Conservation (phyloP, 208 protist genomes). For the Crithidia expoeki region DNA sequence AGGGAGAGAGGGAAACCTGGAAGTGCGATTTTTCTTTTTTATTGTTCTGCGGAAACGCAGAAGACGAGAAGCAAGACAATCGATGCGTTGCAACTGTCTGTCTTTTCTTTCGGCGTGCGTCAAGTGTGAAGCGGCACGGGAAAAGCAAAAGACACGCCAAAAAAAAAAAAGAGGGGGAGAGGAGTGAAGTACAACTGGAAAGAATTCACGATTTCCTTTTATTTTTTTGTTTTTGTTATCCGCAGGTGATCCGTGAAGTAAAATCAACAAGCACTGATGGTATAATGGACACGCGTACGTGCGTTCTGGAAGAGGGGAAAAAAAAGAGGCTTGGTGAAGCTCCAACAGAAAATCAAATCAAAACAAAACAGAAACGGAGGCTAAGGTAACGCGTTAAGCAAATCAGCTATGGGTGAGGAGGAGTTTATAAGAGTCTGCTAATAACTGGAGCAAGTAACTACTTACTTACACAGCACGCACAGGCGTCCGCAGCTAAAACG, state of each 20-base stretch:
- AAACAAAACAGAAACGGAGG: not conserved
- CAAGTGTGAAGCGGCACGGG: not conserved
- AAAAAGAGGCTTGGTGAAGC: constrained; percentile 8
- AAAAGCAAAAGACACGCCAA: not conserved
- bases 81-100: not conserved
- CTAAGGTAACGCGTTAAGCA: not conserved
- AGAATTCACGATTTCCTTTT: too few relatives aligned
- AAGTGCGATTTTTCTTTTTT: constrained; percentile 9
- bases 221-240: too few relatives aligned
- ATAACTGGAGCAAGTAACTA: not conserved
- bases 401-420: not conserved
- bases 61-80: too few relatives aligned
- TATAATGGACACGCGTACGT: constrained; percentile 6
- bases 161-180: constrained; percentile 11
- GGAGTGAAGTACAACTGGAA: not conserved
- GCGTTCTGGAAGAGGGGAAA: not conserved
- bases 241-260: not conserved
- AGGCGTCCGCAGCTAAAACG: not conserved
- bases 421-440: not conserved
- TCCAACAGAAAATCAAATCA: constrained; percentile 3
- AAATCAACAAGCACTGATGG: not conserved
- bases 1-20: constrained; percentile 15
- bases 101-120: not conserved
- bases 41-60: not conserved
- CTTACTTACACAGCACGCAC: not conserved